Evolutionary conservation across 2,329 filamentous ascomycete genomes (phyloP).

Genomic region (Alternaria arbusti): DNA sequence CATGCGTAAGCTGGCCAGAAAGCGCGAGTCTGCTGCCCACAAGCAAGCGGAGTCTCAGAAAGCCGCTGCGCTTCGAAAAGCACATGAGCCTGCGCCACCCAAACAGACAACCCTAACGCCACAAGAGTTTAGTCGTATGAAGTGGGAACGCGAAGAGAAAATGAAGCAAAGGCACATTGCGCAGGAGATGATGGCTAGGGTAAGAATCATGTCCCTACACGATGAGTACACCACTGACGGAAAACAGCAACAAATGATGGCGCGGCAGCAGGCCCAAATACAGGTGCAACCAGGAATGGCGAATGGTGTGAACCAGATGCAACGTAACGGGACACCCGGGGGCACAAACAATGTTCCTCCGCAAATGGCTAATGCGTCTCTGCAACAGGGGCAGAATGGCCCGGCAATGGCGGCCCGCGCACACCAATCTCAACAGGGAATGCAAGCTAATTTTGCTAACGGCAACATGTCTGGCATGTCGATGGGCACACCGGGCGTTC

Average conservation of each 20-base stretch:
- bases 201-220: slow-evolving; percentile 33
- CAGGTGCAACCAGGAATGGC: slow-evolving; percentile 48
- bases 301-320: slow-evolving; percentile 49
- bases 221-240: slow-evolving; percentile 15
- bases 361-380: slow-evolving; percentile 37
- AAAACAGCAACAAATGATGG: slow-evolving; percentile 43
- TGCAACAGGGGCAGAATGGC: slow-evolving; percentile 40
- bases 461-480: slow-evolving; percentile 59
- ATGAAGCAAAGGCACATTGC: slow-evolving; percentile 61
- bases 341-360: slow-evolving; percentile 34
- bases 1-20: slow-evolving; percentile 95
- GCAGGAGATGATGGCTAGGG: slow-evolving; percentile 60
- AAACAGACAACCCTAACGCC: slow-evolving; percentile 70
- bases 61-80: slow-evolving; percentile 81
- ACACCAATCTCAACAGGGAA: slow-evolving; percentile 49
- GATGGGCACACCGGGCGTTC: slow-evolving; percentile 64
- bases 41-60: slow-evolving; percentile 80
- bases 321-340: slow-evolving; percentile 51
- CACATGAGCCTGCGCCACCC: slow-evolving; percentile 70
- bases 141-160: slow-evolving; percentile 83
- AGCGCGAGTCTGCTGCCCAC: slow-evolving; percentile 81
- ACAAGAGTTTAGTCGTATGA: slow-evolving; percentile 86
- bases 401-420: slow-evolving; percentile 42
- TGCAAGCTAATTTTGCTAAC: slow-evolving; percentile 57
- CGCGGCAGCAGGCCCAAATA: slow-evolving; percentile 48